Evolutionary conservation across 2,329 filamentous ascomycete species (phyloP).

Genomic region (Didymosphaeria variabile): DNA sequence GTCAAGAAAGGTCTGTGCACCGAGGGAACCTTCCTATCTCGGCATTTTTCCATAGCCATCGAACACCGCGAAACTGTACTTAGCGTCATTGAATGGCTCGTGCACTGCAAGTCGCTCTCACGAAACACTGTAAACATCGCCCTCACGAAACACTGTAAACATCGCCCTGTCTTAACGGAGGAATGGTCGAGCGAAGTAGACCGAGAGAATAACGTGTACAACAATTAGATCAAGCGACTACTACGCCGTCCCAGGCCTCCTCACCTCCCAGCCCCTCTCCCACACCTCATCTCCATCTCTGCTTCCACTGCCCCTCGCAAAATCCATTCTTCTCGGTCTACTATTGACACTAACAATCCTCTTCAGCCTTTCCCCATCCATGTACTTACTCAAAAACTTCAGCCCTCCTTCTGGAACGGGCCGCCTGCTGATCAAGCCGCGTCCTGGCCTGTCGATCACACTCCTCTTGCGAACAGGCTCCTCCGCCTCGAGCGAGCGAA

Average conservation of each 20-base stretch:
- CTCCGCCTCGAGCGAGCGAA: background rate
- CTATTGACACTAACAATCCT: slow-evolving; percentile 5
- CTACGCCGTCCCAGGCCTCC: slow-evolving; percentile 9
- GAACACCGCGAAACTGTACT: too few species aligned
- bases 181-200: too few species aligned
- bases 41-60: too few species aligned
- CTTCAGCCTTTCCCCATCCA: background rate
- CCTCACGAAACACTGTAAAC: too few species aligned
- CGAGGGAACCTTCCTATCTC: too few species aligned
- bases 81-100: too few species aligned
- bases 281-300: background rate
- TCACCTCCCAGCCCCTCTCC: background rate
- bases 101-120: too few species aligned
- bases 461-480: background rate
- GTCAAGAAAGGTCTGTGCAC: too few species aligned
- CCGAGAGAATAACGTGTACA: too few species aligned
- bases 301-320: background rate
- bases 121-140: too few species aligned
- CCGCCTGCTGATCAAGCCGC: slow-evolving; percentile 6
- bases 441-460: background rate
- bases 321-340: background rate
- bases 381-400: background rate
- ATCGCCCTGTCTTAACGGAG: too few species aligned
- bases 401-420: background rate
- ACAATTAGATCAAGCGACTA: too few species aligned